A percentile compares a stretch with the other conserved stretches of the same genome.
phyloP scores from a whole-genome alignment of 805 yeast genomes.

The Metschnikowia anglica region DNA sequence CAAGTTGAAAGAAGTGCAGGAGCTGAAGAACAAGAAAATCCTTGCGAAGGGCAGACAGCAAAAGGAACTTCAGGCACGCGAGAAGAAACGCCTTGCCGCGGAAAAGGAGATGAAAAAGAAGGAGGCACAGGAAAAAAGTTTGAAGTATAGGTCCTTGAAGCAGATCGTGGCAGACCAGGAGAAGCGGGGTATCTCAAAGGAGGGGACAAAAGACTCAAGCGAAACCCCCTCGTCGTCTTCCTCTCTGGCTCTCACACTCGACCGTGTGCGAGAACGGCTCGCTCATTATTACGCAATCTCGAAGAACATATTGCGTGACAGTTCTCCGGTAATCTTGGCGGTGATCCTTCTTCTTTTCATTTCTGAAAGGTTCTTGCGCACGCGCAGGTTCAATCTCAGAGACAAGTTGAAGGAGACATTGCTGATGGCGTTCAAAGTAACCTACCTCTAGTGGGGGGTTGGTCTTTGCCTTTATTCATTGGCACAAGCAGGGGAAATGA shows the following conservation, averaged over 20 bases:
- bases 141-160: constrained; percentile 32
- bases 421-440: constrained; percentile 45
- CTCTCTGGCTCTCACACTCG: constrained; percentile 4
- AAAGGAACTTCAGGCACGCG: constrained; percentile 19
- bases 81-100: constrained; percentile 23
- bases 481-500: no score
- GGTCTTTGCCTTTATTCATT: background rate
- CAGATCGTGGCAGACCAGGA: constrained; percentile 26
- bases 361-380: constrained; percentile 23
- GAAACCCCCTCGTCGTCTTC: no score
- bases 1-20: constrained; percentile 18
- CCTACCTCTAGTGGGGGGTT: constrained; percentile 29
- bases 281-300: constrained; percentile 16
- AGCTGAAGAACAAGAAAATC: constrained; percentile 7
- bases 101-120: constrained; percentile 16
- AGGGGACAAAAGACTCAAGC: no score
- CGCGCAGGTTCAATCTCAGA: constrained; percentile 28
- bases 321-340: constrained; percentile 30
- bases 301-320: constrained; percentile 26
- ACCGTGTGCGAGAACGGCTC: constrained; percentile 2
- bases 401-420: constrained; percentile 37
- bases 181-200: background rate
- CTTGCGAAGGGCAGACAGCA: constrained; percentile 9
- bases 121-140: constrained; percentile 23
- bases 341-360: constrained; percentile 24